Percentiles rank a stretch among this genome's conserved stretches.
Conservation (phyloP, 257 asterid species). For the Salvia splendens region DNA sequence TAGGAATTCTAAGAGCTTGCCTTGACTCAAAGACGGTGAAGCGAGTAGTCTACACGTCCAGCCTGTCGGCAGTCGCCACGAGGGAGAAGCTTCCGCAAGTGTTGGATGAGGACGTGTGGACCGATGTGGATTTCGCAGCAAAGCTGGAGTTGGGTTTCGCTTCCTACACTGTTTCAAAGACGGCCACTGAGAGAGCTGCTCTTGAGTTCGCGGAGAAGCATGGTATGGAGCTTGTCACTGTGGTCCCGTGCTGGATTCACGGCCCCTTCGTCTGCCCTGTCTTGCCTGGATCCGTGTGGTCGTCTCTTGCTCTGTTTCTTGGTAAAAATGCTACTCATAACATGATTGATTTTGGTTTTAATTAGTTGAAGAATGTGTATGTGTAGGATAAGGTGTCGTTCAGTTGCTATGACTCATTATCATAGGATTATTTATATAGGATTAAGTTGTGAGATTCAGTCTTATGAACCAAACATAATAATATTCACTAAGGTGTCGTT, state of each 20-base stretch:
- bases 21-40: conserved; percentile 45
- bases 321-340: conserved; percentile 28
- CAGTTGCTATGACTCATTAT: no score
- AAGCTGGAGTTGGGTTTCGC: not conserved
- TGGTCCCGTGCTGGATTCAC: conserved; percentile 49
- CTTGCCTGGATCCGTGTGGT: conserved; percentile 45
- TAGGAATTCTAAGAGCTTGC: conserved; percentile 42
- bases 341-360: no score
- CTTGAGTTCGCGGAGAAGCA: conserved; percentile 53
- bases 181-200: conserved; percentile 52
- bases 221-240: conserved; percentile 46
- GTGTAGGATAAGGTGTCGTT: no score
- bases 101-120: conserved; percentile 48
- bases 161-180: conserved; percentile 48
- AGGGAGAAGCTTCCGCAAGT: not conserved
- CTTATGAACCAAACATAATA: no score
- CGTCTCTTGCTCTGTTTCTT: conserved; percentile 40
- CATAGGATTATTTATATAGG: no score
- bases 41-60: conserved; percentile 50
- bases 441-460: no score
- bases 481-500: no score
- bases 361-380: no score
- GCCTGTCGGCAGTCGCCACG: conserved; percentile 26
- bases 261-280: conserved; percentile 59
- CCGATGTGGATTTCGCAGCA: conserved; percentile 38